These are phyloP conservation scores for Pythium folliculosum DNA, from an alignment of 352 stramenopile species.

Conservation along the genomic window DNA sequence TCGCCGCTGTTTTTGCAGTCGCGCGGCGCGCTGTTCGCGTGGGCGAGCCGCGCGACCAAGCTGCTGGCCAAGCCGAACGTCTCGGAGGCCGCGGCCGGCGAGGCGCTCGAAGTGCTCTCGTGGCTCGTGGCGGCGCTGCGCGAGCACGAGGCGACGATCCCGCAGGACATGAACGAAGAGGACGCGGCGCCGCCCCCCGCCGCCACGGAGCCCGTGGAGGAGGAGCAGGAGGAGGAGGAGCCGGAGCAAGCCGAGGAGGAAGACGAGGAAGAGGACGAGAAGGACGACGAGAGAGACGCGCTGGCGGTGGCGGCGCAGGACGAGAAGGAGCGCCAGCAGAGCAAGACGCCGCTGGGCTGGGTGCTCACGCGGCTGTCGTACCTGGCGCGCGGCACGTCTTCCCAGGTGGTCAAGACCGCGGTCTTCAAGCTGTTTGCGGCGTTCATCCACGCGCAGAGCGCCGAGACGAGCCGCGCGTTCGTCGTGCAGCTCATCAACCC, in stretches of 20 bases:
- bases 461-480: slow-evolving; percentile 51
- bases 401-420: slow-evolving; percentile 58
- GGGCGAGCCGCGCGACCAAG: slow-evolving; percentile 63
- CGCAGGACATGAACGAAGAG: slow-evolving; percentile 52
- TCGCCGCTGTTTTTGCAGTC: slow-evolving; percentile 49
- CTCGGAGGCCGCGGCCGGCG: slow-evolving; percentile 47
- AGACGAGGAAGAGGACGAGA: slow-evolving; percentile 33
- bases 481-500: slow-evolving; percentile 86
- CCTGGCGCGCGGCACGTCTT: slow-evolving; percentile 51
- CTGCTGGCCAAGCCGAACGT: slow-evolving; percentile 65
- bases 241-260: slow-evolving; percentile 23
- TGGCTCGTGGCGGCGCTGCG: slow-evolving; percentile 68
- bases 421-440: slow-evolving; percentile 89
- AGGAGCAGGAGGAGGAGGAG: slow-evolving; percentile 18
- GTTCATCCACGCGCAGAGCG: slow-evolving; percentile 60
- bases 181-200: slow-evolving; percentile 15
- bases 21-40: slow-evolving; percentile 58
- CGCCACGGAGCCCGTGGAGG: slow-evolving; percentile 21
- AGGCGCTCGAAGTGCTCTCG: slow-evolving; percentile 60
- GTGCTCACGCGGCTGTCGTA: slow-evolving; percentile 85
- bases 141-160: slow-evolving; percentile 46
- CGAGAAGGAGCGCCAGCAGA: slow-evolving; percentile 51
- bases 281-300: slow-evolving; percentile 25
- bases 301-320: slow-evolving; percentile 37
- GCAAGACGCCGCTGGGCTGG: slow-evolving; percentile 76